Evolutionary conservation across 257 asterid species (phyloP).

Genomic region (Solanum bukasovii): DNA sequence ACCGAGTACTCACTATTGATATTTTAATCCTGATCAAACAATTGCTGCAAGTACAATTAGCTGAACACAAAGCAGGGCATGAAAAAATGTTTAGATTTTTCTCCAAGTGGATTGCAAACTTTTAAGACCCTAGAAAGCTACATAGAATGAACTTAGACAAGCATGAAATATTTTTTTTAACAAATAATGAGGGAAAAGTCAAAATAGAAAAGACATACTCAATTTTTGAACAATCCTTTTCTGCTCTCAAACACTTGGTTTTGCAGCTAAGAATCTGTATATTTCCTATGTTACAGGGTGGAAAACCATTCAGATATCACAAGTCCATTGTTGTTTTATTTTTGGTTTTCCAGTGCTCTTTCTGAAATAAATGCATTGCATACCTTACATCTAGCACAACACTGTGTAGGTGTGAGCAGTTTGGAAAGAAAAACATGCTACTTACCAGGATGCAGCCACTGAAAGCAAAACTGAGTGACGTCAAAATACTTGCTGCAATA

Average conservation of each 20-base stretch:
- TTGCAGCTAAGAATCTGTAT: not conserved
- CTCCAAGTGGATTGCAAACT: not conserved
- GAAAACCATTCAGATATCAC: not conserved
- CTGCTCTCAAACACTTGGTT: not conserved
- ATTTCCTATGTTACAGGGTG: not conserved
- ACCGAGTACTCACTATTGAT: not conserved
- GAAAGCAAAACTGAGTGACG: slow-evolving; percentile 89
- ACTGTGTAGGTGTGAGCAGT: not conserved
- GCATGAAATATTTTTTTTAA: not conserved
- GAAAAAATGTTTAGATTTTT: not conserved
- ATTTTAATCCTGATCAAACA: not conserved
- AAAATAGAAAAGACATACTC: not conserved
- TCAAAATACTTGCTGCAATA: slow-evolving; percentile 70
- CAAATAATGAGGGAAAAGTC: not conserved
- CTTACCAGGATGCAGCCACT: slow-evolving; percentile 91
- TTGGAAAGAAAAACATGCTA: slow-evolving; percentile 9
- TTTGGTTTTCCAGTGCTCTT: not conserved
- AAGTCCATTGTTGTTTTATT: not conserved
- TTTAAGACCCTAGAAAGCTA: not conserved
- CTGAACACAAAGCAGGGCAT: not conserved
- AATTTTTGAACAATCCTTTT: not conserved
- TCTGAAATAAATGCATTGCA: not conserved
- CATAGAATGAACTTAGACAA: not conserved
- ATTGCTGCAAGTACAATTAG: not conserved
- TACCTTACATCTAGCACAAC: not conserved